Evolutionary conservation across 2,329 filamentous ascomycete species (phyloP).

Genomic region (Xylaria multiplex): DNA sequence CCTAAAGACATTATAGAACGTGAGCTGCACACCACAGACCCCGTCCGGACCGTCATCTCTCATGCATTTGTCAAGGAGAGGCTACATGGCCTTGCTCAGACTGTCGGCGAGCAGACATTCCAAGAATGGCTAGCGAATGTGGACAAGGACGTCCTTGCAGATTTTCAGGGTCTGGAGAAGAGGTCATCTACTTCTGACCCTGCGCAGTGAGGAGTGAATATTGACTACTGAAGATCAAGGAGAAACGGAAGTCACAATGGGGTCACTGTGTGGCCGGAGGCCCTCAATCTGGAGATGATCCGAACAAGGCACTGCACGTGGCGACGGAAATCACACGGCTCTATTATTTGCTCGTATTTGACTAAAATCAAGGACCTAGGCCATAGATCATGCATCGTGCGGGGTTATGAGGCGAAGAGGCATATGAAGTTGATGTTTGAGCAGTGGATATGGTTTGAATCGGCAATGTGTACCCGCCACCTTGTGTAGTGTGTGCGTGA

Average conservation of each 20-base stretch:
- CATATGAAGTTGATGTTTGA: neutral
- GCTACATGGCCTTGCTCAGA: conserved; percentile 66
- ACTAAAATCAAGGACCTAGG: neutral
- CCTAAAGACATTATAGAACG: conserved; percentile 64
- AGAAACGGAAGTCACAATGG: neutral
- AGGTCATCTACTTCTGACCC: neutral
- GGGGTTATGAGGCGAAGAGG: neutral
- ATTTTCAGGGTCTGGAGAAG: conserved; percentile 61
- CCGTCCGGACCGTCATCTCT: conserved; percentile 72
- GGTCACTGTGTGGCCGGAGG: neutral
- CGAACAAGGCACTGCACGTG: neutral
- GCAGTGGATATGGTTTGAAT: neutral
- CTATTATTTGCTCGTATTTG: neutral
- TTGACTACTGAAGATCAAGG: neutral
- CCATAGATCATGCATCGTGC: neutral
- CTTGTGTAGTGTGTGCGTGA: neutral
- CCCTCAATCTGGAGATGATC: neutral
- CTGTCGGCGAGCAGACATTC: conserved; percentile 71
- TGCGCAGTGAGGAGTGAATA: neutral
- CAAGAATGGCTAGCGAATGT: conserved; percentile 78
- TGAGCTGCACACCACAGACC: conserved; percentile 67
- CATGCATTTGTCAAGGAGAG: conserved; percentile 72
- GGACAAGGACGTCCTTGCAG: conserved; percentile 74
- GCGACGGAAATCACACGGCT: neutral
- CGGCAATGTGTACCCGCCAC: neutral